Evolutionary conservation across 306 rosid species (phyloP), one percentile per base, ranked within the genome.

Genomic region (Pyrus communis): DNA sequence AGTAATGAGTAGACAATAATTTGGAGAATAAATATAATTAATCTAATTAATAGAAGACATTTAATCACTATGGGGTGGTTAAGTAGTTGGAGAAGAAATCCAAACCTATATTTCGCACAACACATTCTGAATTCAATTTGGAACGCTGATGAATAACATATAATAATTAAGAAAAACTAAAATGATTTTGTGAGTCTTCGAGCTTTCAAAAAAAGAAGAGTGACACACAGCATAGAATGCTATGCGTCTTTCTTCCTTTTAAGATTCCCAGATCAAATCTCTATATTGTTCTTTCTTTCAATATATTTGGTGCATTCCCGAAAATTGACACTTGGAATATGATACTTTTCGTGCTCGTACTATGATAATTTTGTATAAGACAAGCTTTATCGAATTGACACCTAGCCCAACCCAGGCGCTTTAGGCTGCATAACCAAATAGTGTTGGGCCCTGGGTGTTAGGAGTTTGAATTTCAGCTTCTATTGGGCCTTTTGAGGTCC

Each of bases 61-160:
- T 42, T 9, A 38, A 38, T 38, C 2, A 38, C 2, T 7, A 38
- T 2, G 0, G 0, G 9, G 0, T 7, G 42, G 9, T 0, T 7
- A 0, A 7, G 0, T 7, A 0, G 10, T 38, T 38, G 0, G 0
- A 2, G 0, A 38, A 38, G 0, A 7, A 38, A 7, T 38, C 0
- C 0, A 7, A 0, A 38, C 2, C 2, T 1, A 0, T 38, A 38
- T 7, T 38, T 0, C 2, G 7, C 42, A 1, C 0, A 0, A 7
- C 10, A 38, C 0, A 0, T 38, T 38, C 0, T 38, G 0, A 38
- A 38, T 38, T 38, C 0, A 0, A 38, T 38, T 38, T 38, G 0
- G 0, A 38, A 0, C 0, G 2, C 0, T 38, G 10, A 0, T 38
- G 0, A 38, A 38, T 38, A 9, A 38, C 0, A 38, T 38, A 7